Conservation (phyloP, 768 basidiomycete species). For the Neoboletus magnificus region DNA sequence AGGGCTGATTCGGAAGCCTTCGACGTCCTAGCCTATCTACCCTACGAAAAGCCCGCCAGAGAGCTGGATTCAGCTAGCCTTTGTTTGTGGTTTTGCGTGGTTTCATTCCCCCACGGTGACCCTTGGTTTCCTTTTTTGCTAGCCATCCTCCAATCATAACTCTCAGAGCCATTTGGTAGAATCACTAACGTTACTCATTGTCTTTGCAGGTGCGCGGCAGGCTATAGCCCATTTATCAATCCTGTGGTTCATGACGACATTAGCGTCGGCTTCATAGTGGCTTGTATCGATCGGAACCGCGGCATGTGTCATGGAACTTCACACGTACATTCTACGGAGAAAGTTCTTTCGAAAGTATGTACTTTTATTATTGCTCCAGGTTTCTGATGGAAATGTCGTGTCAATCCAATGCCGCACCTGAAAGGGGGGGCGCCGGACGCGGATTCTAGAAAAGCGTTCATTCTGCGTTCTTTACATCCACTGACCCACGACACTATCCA, state of each 20-base stretch:
- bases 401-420: background rate
- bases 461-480: background rate
- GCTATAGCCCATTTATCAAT: background rate
- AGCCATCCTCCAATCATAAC: too few species aligned
- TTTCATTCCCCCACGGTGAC: too few species aligned
- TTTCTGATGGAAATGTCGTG: slow-evolving; percentile 18
- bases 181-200: too few species aligned
- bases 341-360: slow-evolving; percentile 11
- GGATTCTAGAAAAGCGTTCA: background rate
- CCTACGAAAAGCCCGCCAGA: too few species aligned
- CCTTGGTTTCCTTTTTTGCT: too few species aligned
- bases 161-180: too few species aligned
- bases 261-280: background rate
- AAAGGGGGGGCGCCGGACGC: background rate
- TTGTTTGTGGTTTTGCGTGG: too few species aligned
- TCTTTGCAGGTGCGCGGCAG: background rate
- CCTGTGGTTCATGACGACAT: background rate
- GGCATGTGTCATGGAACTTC: background rate
- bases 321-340: slow-evolving; percentile 10
- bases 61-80: too few species aligned
- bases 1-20: background rate
- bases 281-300: background rate
- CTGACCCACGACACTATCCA: background rate
- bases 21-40: too few species aligned
- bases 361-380: background rate